A percentile compares a stretch with the other conserved stretches of the same genome.
These are phyloP conservation scores for Vanilla planifolia DNA, from an alignment of 106 monocot species.

Conservation along the genomic window DNA sequence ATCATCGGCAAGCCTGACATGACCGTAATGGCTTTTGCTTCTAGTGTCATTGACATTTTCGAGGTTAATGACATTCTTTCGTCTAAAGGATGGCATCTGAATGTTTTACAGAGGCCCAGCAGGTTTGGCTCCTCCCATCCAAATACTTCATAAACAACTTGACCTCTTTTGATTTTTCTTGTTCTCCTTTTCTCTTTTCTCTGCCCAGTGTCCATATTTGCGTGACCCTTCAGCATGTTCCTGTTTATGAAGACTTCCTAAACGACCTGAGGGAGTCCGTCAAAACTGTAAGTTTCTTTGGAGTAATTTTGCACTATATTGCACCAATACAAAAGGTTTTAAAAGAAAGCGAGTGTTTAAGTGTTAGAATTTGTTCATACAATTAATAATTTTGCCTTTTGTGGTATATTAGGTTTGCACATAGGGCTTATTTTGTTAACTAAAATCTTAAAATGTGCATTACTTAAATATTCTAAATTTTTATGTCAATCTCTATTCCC, in stretches of 20 bases:
- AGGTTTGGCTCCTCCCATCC: constrained; percentile 38
- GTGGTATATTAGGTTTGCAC: too few species aligned
- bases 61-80: constrained; percentile 93
- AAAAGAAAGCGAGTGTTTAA: too few species aligned
- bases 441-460: too few species aligned
- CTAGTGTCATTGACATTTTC: constrained; percentile 69
- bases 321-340: too few species aligned
- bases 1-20: constrained; percentile 84
- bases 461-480: too few species aligned
- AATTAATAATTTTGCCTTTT: too few species aligned
- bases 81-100: constrained; percentile 92
- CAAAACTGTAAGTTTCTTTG: constrained; percentile 57
- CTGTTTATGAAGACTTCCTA: constrained; percentile 56
- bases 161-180: background rate
- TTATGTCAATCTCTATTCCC: too few species aligned
- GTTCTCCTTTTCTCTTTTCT: background rate
- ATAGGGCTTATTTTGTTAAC: too few species aligned
- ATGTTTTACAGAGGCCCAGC: constrained; percentile 90
- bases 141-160: background rate
- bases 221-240: constrained; percentile 87
- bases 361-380: too few species aligned
- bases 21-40: constrained; percentile 88
- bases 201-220: constrained; percentile 87
- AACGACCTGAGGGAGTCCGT: constrained; percentile 68
- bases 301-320: too few species aligned